Evolutionary conservation across 2,329 filamentous ascomycete species (phyloP), one percentile per base, ranked within the genome.

Genomic region (Aspergillus awamori): DNA sequence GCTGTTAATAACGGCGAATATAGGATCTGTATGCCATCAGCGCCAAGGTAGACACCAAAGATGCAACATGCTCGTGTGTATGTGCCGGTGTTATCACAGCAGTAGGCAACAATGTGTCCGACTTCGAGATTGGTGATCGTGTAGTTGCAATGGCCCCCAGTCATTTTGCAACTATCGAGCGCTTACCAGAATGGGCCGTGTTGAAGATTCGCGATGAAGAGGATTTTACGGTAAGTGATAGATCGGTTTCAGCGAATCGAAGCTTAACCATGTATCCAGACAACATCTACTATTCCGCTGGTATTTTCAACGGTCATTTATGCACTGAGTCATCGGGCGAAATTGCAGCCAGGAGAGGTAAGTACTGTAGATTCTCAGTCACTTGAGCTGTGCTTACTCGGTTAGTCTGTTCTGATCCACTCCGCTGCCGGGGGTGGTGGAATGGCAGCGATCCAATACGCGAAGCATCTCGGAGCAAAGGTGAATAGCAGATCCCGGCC

Each of bases 371-470:
- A 30, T 15, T 53, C 4, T 28, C 1, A 13, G 0, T n/a, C 22
- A 15, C 20, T 3, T 4, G 24, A 17, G 20, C 33, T 39, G 4
- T 1, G 11, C 30, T 36, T 36, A 53, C 20, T 8, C 6, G 20
- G 5, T 4, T n/a, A 53, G 52, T 67, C 55, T 28, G 63, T 71
- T 8, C 53, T 71, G 26, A 68, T 71, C 11, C 69, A 71, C 24
- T 68, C 69, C 3, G 69, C 68, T 8, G 67, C 69, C 13, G 69
- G 69, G 24, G 69, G 69, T 6, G 62, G 70, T 28, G 69, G 69
- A 20, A 66, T 70, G 58, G 69, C 69, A 0, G 63, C 69, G 0
- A 71, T 71, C 17, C 66, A 70, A 15, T 63, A 70, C 28, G 63
- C 69, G 3, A 63, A 70, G 30, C 63, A 59, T 1, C 28, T 68